Evolutionary conservation across 352 stramenopile species (phyloP).

Genomic region (Phytopythium delawarense): DNA sequence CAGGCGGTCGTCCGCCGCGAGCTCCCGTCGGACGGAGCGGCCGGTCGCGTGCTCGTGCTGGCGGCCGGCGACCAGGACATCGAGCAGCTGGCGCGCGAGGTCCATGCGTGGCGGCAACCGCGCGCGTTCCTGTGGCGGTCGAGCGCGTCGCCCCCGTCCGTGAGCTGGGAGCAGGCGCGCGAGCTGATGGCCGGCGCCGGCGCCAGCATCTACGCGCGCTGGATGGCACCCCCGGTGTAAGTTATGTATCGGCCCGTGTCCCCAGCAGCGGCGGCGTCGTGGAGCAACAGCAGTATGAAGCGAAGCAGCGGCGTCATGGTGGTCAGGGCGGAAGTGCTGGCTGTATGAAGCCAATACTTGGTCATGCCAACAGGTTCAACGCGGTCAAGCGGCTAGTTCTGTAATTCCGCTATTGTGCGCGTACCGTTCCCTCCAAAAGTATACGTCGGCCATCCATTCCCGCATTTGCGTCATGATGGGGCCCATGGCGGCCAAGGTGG

Average conservation of each 20-base stretch:
- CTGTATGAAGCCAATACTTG: too few species aligned
- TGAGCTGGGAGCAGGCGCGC: slow-evolving; percentile 23
- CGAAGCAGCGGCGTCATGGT: too few species aligned
- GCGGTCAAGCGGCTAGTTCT: neutral
- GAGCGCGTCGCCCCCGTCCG: slow-evolving; percentile 19
- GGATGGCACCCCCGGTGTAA: slow-evolving; percentile 23
- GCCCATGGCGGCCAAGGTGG: neutral
- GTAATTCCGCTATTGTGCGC: neutral
- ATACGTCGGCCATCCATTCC: neutral
- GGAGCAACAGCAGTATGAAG: too few species aligned
- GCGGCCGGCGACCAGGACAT: slow-evolving; percentile 11
- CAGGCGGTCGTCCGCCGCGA: slow-evolving; percentile 31
- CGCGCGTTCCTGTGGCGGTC: slow-evolving; percentile 39
- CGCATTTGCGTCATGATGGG: neutral
- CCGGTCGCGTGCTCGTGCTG: slow-evolving; percentile 24
- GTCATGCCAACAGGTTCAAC: neutral
- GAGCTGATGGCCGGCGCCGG: slow-evolving; percentile 25
- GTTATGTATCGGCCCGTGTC: neutral
- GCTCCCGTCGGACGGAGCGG: slow-evolving; percentile 21
- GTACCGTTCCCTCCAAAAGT: neutral
- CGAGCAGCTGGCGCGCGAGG: slow-evolving; percentile 29
- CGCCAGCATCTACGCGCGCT: slow-evolving; percentile 29
- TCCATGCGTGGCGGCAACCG: slow-evolving; percentile 44
- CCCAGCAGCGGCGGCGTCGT: neutral
- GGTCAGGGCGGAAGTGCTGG: too few species aligned